phyloP scores from a whole-genome alignment of 2,329 filamentous ascomycete genomes.

The Phyllosticta capitalensis region DNA sequence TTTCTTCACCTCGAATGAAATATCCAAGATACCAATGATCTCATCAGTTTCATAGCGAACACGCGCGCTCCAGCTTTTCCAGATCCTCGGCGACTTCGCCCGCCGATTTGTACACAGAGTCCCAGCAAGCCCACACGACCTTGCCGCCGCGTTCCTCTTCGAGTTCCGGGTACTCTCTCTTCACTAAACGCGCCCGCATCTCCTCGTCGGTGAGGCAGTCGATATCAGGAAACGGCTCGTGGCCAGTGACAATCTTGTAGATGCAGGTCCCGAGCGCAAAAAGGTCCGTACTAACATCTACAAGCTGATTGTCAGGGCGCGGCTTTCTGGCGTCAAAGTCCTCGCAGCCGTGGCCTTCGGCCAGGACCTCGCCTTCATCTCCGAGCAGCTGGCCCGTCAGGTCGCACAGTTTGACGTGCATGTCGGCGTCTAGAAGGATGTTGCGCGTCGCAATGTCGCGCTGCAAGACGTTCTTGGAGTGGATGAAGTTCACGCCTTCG shows the following conservation, averaged over 20 bases:
- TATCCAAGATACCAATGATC: background rate
- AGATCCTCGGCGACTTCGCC: constrained; percentile 14
- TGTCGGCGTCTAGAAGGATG: constrained; percentile 5
- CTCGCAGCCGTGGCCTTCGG: constrained; percentile 14
- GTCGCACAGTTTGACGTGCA: constrained; percentile 12
- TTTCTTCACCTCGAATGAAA: too few relatives aligned
- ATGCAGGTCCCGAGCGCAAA: constrained; percentile 19
- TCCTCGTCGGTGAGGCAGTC: constrained; percentile 15
- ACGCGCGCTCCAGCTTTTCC: constrained; percentile 2
- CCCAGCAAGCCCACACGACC: constrained; percentile 17
- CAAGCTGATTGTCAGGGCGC: constrained; percentile 12
- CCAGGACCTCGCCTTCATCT: constrained; percentile 11
- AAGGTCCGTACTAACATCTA: constrained; percentile 16
- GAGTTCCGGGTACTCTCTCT: constrained; percentile 12
- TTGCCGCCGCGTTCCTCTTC: constrained; percentile 9
- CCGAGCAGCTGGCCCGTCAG: constrained; percentile 13
- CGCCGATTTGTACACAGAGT: constrained; percentile 14
- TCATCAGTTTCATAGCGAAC: too few relatives aligned
- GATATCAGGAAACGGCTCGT: constrained; percentile 15
- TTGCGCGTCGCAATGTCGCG: constrained; percentile 8
- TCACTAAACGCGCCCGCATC: constrained; percentile 13
- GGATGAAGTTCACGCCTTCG: constrained; percentile 12
- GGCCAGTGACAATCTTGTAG: constrained; percentile 16
- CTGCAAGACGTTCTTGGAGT: constrained; percentile 11
- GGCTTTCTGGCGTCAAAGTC: constrained; percentile 17